phyloP scores from a whole-genome alignment of 2,329 filamentous ascomycete genomes.

The Periglandula ipomoeae region DNA sequence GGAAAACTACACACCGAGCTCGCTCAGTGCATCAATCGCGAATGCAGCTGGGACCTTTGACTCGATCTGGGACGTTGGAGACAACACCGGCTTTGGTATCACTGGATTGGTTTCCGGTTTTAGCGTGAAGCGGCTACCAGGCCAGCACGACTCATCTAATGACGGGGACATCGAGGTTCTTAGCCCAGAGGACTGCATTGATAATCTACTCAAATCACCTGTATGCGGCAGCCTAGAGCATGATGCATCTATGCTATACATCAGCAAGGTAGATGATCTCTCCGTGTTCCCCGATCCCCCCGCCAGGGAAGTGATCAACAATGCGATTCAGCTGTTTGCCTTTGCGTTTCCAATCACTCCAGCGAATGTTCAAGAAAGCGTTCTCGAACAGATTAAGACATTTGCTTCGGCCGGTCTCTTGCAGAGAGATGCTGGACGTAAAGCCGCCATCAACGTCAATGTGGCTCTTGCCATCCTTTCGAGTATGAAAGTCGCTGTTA shows the following conservation, averaged over 20 bases:
- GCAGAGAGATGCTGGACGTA: constrained; percentile 78
- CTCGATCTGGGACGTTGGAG: constrained; percentile 86
- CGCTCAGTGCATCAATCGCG: constrained; percentile 83
- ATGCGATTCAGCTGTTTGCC: constrained; percentile 87
- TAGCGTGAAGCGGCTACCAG: constrained; percentile 58
- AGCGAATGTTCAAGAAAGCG: constrained; percentile 88
- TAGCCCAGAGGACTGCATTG: constrained; percentile 56
- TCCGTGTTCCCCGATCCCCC: constrained; percentile 60
- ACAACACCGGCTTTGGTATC: constrained; percentile 91
- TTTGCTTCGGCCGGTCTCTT: constrained; percentile 74
- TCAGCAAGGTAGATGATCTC: constrained; percentile 36
- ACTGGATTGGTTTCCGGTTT: constrained; percentile 77
- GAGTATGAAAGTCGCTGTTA: constrained; percentile 74
- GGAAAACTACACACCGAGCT: constrained; percentile 76
- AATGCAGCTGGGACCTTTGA: constrained; percentile 86
- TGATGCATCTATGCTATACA: constrained; percentile 75
- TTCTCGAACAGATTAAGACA: constrained; percentile 85
- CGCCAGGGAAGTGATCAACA: constrained; percentile 87
- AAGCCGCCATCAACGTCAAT: constrained; percentile 86
- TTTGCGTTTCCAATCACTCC: constrained; percentile 84
- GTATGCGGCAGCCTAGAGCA: constrained; percentile 81
- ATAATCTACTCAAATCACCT: constrained; percentile 54
- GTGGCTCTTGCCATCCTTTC: constrained; percentile 72
- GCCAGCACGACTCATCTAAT: constrained; percentile 49
- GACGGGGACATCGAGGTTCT: constrained; percentile 40